These are phyloP conservation scores for Aquilaria agallochum DNA, from an alignment of 441 rosid genomes.

Conservation along the genomic window DNA sequence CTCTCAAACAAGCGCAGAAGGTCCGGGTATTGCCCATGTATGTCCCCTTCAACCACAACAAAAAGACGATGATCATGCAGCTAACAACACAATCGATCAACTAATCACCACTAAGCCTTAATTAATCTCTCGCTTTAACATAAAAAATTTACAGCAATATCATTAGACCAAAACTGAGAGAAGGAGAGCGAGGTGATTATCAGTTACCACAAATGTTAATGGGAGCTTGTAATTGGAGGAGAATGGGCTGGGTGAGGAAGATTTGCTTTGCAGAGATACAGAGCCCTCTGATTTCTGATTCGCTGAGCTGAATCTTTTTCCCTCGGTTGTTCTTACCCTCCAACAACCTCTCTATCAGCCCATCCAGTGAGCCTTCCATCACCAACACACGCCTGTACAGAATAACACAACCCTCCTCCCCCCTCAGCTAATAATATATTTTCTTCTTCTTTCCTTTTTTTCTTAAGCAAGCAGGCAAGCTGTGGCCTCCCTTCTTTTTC, in stretches of 20 bases:
- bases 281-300: conserved; percentile 44
- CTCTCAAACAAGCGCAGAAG: conserved; percentile 30
- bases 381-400: neutral
- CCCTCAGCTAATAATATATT: neutral
- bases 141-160: neutral
- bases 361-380: conserved; percentile 43
- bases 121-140: too few species aligned
- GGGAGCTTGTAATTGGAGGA: conserved; percentile 51
- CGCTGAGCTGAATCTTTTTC: conserved; percentile 31
- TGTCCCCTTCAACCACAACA: conserved; percentile 27
- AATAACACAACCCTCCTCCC: conserved; percentile 1
- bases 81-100: too few species aligned
- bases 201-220: conserved; percentile 45
- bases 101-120: too few species aligned
- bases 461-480: neutral
- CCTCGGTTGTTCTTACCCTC: conserved; percentile 36
- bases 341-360: conserved; percentile 35
- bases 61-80: too few species aligned
- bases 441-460: neutral
- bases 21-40: conserved; percentile 41
- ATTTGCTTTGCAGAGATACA: conserved; percentile 46
- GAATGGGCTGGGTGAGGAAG: conserved; percentile 48
- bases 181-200: neutral
- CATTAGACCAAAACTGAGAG: neutral
- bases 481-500: too few species aligned